Conservation (phyloP, 345 rosid genomes). For the Camelina sativa region DNA sequence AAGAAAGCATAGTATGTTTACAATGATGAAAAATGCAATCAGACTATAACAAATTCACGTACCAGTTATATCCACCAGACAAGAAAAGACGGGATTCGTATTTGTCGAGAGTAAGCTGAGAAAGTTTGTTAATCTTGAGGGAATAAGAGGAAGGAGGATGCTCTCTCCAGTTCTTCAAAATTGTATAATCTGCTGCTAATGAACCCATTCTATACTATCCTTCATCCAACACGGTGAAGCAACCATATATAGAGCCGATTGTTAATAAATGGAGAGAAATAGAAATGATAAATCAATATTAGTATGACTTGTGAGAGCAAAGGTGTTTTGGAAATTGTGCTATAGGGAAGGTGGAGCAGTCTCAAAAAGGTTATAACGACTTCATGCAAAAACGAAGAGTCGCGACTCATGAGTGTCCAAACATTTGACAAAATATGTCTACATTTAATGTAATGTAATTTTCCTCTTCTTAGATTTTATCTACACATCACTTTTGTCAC, state of each 20-base stretch:
- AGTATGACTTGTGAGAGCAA: not conserved
- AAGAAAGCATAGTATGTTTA: too few relatives aligned
- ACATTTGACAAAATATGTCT: not conserved
- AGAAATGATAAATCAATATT: not conserved
- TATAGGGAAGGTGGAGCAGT: not conserved
- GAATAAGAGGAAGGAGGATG: not conserved
- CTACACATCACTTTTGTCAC: not conserved
- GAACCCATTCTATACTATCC: not conserved
- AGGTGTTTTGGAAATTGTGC: not conserved
- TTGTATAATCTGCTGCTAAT: not conserved
- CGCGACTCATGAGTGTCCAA: not conserved
- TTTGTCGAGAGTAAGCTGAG: not conserved
- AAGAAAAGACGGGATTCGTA: not conserved
- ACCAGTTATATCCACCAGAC: slow-evolving; percentile 1
- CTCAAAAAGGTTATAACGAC: not conserved
- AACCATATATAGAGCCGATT: not conserved
- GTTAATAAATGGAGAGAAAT: not conserved
- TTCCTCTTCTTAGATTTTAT: not conserved
- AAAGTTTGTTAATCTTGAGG: not conserved
- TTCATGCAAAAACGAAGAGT: not conserved
- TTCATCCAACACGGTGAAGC: not conserved
- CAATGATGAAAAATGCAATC: not conserved
- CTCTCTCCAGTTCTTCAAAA: not conserved
- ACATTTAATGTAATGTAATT: not conserved
- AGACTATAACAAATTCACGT: not conserved